Conservation (phyloP, 2,329 filamentous ascomycete species). For the Hypoxylon sp. region DNA sequence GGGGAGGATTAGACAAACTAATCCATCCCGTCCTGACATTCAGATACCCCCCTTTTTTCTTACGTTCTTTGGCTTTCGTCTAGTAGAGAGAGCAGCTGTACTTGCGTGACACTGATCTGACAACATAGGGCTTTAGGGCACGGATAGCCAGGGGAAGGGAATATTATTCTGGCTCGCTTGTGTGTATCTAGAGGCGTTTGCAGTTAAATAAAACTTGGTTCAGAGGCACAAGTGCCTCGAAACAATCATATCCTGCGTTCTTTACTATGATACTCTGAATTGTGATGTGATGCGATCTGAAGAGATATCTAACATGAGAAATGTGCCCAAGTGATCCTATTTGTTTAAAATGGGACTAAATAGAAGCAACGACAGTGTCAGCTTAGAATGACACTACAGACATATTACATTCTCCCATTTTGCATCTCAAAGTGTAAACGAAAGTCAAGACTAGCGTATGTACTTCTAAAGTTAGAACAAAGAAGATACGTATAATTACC, state of each 20-base stretch:
- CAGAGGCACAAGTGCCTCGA: constrained; percentile 56
- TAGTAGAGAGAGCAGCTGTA: constrained; percentile 16
- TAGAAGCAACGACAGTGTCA: not conserved
- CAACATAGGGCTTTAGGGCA: constrained; percentile 11
- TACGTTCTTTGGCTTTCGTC: constrained; percentile 23
- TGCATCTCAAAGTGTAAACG: not conserved
- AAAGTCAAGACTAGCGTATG: not conserved
- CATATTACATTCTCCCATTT: too few species aligned
- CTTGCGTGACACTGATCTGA: constrained; percentile 38
- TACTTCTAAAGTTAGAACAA: not conserved
- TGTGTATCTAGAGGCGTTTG: constrained; percentile 54
- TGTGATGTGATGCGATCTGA: not conserved
- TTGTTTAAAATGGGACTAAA: not conserved
- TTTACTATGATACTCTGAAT: not conserved
- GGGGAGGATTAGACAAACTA: constrained; percentile 12
- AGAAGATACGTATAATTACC: too few species aligned
- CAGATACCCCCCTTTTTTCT: constrained; percentile 14
- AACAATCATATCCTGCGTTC: constrained; percentile 18
- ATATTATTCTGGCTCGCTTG: constrained; percentile 4
- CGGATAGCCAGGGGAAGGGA: constrained; percentile 7
- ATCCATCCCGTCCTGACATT: constrained; percentile 12
- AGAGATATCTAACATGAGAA: not conserved
- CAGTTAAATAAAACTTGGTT: constrained; percentile 57
- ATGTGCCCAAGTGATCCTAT: not conserved
- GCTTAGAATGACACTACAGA: too few species aligned